Evolutionary conservation across 345 rosid genomes (phyloP), one percentile per base, ranked within the genome.

Genomic region (Capsella bursapastoris): DNA sequence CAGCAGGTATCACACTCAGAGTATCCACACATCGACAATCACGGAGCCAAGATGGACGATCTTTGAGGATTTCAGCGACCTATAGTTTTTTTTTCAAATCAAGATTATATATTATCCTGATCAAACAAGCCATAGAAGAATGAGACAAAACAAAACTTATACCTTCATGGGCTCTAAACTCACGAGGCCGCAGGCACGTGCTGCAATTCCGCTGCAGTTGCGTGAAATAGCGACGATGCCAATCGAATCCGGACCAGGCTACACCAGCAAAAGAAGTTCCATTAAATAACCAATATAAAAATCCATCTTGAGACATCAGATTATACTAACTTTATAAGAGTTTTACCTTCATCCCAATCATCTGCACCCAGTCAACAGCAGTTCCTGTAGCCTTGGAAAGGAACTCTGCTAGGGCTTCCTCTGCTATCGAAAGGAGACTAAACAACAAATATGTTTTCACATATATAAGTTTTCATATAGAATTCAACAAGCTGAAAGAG

Each of bases 231-330:
- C 97, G 73, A 94, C 96, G 63, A 90, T 94, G 67, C 97, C 98
- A 87, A 94, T 91, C 81, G 98, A 94, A 94, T 94, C 98, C 88
- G 98, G 98, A 94, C 98, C 97, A 94, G 98, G 98, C 98, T 94
- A 75, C 3, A 75, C 43, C 52, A 44, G 57, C 32, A 57, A 57
- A 72, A 61, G 6, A 69, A 55, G 35, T 15, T 45, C 53, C 27
- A 55, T 63, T 62, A 25, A 32, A 16, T 37, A 50, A 60, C 4
- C n/a, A 53, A 28, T 22, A 22, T 14, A 14, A 0, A 35, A 49
- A 1, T 28, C 7, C 13, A 14, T 44, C 12, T 58, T 41, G n/a
- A 68, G 12, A 49, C 22, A 38, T 4, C 1, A 48, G 8, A 38
- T 35, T 27, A 49, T 18, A 31, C 18, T 18, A 75, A 31, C 7